Conservation (phyloP, 225 moss, liverwort and hornwort species). For the Neckera pumila region DNA sequence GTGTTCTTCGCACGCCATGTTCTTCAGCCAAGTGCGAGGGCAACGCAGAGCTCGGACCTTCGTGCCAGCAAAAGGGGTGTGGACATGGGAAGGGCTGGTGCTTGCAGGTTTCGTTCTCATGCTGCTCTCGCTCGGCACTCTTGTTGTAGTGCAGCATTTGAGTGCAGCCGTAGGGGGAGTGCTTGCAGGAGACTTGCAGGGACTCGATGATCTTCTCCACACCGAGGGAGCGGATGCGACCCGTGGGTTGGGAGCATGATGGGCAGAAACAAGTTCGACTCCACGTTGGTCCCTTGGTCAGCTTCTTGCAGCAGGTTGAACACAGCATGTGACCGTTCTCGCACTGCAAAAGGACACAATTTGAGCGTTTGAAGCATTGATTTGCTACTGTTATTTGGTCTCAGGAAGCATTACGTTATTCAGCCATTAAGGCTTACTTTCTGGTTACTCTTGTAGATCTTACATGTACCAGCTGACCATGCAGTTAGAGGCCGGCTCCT, state of each 20-base stretch:
- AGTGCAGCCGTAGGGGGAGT: background rate
- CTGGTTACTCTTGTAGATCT: background rate
- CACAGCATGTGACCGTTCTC: conserved; percentile 11
- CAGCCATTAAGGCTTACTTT: background rate
- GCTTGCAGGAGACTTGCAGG: background rate
- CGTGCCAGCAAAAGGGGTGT: background rate
- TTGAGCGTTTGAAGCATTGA: background rate
- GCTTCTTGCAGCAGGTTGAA: background rate
- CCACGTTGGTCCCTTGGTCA: background rate
- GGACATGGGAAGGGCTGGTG: background rate
- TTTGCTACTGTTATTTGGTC: background rate
- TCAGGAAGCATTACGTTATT: background rate
- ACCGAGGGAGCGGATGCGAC: background rate
- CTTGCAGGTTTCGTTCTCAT: background rate
- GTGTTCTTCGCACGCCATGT: background rate
- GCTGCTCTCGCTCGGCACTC: background rate
- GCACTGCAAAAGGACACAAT: background rate
- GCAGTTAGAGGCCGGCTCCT: too few species aligned
- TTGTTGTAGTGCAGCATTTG: background rate
- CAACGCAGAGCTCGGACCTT: background rate
- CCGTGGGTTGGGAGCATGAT: background rate
- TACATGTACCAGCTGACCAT: background rate
- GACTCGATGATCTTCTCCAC: background rate
- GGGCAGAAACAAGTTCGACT: background rate
- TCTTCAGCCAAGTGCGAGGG: background rate